Base-by-base conservation (phyloP, 805 yeast species). In the Yueomyces sp. region DNA sequence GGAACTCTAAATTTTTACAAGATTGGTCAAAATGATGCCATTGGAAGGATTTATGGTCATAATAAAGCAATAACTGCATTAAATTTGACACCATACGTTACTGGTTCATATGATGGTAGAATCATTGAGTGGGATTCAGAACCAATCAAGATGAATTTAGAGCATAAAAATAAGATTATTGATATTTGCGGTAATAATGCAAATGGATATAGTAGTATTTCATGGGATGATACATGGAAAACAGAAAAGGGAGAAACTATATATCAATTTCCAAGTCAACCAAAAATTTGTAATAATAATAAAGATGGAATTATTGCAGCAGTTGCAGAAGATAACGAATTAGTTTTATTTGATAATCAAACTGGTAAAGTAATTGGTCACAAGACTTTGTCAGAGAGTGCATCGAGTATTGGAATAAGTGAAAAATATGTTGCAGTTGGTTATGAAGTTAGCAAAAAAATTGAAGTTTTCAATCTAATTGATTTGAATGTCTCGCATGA, bases 161-260 rank as follows among this genome's bases (percentile, higher is more conserved):
- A 65, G 2, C 96, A 88, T 60, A 56, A 73, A 1, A 86, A 87
- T 50, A 72, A 81, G 48, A 72, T 90, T 39, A 77, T 75, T 33
- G 78, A 79, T 2, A 54, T 77, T 27, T 71, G 51, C 28, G 54
- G 51, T 28, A 50, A 49, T 4, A 54, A 56, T 9, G 60, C 57
- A 1, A 54, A 60, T 1, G 43, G 63, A 5, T 53, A 76, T 26
- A 62, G 68, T 42, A 69, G 86, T n/a, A 68, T 77, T 26, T 94
- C 88, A 3, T 92, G 97, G 97, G 98, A 90, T 62, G 95, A 85
- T 56, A 75, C 75, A 11, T 53, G 87, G 40, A 75, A 73, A 54
- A 52, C 62, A 11, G 26, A 19, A 9, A 55, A 52, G 29, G 59
- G 60, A 9, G 44, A 44, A 26, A 42, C 46, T 2, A 49, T 45